Base-by-base conservation (phyloP, 768 basidiomycete species). In the Calocybe indica region DNA sequence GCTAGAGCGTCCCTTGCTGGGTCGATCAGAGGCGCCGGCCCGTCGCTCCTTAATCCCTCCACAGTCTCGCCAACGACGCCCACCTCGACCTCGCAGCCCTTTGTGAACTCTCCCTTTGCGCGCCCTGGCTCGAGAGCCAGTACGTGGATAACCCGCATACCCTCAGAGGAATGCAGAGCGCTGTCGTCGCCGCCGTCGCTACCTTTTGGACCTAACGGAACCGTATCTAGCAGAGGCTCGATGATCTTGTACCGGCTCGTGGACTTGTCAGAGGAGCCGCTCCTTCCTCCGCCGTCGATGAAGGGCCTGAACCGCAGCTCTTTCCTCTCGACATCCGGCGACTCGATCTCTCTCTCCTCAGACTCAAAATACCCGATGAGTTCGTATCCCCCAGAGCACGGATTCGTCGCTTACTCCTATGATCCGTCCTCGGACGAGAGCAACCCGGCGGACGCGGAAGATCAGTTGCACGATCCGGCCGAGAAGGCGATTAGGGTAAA, bases 281-380 rank as follows among this genome's bases (percentile, higher is more conserved):
- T 66, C 15, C 59, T 71, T 10, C 64, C 68, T 2, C 79, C 72
- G 2, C 65, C 65, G 3, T 54, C 59, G 5, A 43, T 57, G 12
- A 54, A 55, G 8, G 39, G 48, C 31, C 49, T 53, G 7, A 61
- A 61, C 14, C 57, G 68, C 4, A 59, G 62, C 31, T 67, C 63
- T 22, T 50, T 68, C 13, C 47, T 65, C 9, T 71, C 73, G 1
- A 56, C 55, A 0, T 68, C 67, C 2, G 65, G 62, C 6, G 66
- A 69, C 40, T 68, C 80, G 5, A 47, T 73, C 1, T 82, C 82
- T 1, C 66, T 77, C 13, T 76, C 80, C 0, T 68, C 67, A 14
- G 80, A 84, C 38, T 83, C 82, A 7, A 88, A 88, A 60, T 89
- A 85, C 58, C 86, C 86, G 1, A 53, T 61, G 1, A 64, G 64